A percentile compares a stretch with the other conserved stretches of the same genome.
Conservation (phyloP, 75 land plant genomes). For the Cupressus sempervirens region DNA sequence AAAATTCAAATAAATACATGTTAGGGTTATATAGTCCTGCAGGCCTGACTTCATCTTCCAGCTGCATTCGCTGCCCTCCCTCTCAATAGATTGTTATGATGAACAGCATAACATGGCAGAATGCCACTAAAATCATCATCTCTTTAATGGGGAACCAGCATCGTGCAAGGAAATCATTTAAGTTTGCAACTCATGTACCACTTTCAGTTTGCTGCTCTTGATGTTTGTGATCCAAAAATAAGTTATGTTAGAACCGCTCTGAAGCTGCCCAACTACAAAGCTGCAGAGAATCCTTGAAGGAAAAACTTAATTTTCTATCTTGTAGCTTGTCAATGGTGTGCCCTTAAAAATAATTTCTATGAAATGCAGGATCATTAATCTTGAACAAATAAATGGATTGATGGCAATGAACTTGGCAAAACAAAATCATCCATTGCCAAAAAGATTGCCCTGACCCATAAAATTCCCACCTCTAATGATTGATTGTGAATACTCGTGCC, state of each 20-base stretch:
- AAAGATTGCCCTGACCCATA: neutral
- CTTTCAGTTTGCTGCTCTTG: slow-evolving; percentile 1
- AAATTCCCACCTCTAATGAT: neutral
- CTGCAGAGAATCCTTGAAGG: neutral
- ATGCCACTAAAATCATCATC: slow-evolving; percentile 6
- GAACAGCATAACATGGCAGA: neutral
- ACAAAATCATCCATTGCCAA: slow-evolving; percentile 2
- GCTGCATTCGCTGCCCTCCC: neutral
- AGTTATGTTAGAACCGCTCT: neutral
- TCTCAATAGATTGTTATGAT: neutral
- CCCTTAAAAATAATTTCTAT: neutral
- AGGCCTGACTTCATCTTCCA: neutral
- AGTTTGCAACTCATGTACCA: neutral
- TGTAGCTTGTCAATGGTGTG: neutral
- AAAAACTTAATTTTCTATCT: neutral
- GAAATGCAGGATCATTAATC: neutral
- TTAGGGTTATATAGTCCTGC: neutral
- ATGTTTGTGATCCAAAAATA: slow-evolving; percentile 1
- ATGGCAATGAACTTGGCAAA: slow-evolving; percentile 4
- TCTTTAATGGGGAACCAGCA: slow-evolving; percentile 7
- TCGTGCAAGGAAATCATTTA: neutral
- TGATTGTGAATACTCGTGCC: neutral
- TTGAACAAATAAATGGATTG: slow-evolving; percentile 5
- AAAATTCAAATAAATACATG: neutral
- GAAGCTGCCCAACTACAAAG: neutral